Percentiles rank a stretch among this genome's conserved stretches.
These are phyloP conservation scores for Microdochium bolleyi DNA, from an alignment of 2,329 filamentous ascomycete genomes.

Conservation along the genomic window DNA sequence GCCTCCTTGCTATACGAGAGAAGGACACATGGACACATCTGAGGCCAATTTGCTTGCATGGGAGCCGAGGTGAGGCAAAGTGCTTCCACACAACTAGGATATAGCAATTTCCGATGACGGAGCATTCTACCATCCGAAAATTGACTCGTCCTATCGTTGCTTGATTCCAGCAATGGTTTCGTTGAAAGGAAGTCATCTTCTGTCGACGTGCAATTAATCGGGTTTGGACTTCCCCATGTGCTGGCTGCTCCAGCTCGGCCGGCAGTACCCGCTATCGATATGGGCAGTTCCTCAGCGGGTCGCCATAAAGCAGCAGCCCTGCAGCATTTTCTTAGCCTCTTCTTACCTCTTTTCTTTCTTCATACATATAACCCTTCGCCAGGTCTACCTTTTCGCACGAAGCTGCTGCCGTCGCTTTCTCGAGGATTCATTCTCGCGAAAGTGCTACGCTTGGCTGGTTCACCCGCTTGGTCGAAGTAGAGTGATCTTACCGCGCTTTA, in stretches of 20 bases:
- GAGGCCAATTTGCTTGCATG: no score
- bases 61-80: no score
- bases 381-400: slow-evolving; percentile 17
- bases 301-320: background rate
- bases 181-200: no score
- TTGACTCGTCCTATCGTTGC: no score
- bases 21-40: no score
- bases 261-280: background rate
- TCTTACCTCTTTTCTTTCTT: slow-evolving; percentile 23
- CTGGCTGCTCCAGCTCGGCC: background rate
- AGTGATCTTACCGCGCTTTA: slow-evolving; percentile 42
- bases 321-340: slow-evolving; percentile 7
- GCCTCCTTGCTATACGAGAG: no score
- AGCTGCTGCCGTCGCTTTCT: slow-evolving; percentile 23
- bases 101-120: no score
- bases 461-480: slow-evolving; percentile 44
- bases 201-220: no score
- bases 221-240: no score
- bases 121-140: no score
- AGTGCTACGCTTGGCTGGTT: slow-evolving; percentile 27
- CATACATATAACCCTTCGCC: slow-evolving; percentile 42
- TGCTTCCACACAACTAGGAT: no score
- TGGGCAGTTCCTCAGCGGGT: background rate
- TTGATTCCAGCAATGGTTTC: no score
- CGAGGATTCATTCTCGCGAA: slow-evolving; percentile 8